phyloP scores from a whole-genome alignment of 257 asterid species.

The Salvia hispanica region DNA sequence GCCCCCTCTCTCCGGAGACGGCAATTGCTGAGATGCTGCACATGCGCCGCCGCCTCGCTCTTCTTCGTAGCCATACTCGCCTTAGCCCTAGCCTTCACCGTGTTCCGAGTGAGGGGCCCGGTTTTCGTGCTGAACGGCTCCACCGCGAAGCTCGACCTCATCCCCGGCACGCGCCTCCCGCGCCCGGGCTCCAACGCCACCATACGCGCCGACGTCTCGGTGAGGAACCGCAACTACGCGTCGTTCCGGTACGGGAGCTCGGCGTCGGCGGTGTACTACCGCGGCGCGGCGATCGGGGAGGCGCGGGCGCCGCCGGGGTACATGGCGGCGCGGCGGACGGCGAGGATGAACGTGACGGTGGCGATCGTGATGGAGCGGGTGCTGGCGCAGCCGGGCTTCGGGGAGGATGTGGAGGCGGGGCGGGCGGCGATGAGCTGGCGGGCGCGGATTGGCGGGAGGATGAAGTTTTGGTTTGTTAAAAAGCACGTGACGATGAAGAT shows the following conservation, averaged over 20 bases:
- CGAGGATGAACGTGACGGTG: slow-evolving; percentile 57
- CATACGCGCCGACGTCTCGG: slow-evolving; percentile 54
- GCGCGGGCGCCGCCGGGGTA: slow-evolving; percentile 59
- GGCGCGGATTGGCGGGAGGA: slow-evolving; percentile 53
- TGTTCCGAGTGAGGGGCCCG: slow-evolving; percentile 54
- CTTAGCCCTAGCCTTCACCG: slow-evolving; percentile 53
- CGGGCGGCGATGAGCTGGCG: slow-evolving; percentile 41
- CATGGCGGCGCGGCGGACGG: slow-evolving; percentile 55
- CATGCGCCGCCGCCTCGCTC: slow-evolving; percentile 35
- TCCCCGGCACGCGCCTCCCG: slow-evolving; percentile 38
- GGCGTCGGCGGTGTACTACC: slow-evolving; percentile 47
- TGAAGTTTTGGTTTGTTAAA: slow-evolving; percentile 42
- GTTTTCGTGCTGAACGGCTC: slow-evolving; percentile 42
- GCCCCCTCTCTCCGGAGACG: slow-evolving; percentile 32
- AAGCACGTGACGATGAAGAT: slow-evolving; percentile 58
- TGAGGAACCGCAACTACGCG: slow-evolving; percentile 61
- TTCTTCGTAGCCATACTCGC: slow-evolving; percentile 39
- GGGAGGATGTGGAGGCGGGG: slow-evolving; percentile 42
- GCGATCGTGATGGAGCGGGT: slow-evolving; percentile 46
- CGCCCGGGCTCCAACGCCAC: slow-evolving; percentile 57
- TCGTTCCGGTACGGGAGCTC: slow-evolving; percentile 51
- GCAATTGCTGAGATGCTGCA: slow-evolving; percentile 41
- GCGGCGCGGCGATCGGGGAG: slow-evolving; percentile 53
- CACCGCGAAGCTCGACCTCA: slow-evolving; percentile 31
- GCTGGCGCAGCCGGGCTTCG: slow-evolving; percentile 37